Conservation (phyloP, 2,329 filamentous ascomycete species). For the Escovopsis weberi region DNA sequence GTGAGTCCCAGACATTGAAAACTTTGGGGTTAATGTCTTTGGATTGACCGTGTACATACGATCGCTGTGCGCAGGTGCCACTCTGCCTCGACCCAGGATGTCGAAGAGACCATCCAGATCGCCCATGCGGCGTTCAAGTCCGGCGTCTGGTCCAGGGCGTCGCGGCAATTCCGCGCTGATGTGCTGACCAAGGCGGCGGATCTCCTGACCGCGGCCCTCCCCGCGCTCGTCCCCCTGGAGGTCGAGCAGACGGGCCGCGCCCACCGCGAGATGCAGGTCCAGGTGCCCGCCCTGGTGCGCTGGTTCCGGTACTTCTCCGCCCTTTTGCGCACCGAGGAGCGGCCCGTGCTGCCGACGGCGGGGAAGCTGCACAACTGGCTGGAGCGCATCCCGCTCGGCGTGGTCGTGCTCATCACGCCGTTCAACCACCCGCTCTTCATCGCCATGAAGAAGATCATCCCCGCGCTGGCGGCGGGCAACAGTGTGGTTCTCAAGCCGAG, state of each 20-base stretch:
- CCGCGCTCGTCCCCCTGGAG: slow-evolving; percentile 46
- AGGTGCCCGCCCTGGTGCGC: slow-evolving; percentile 48
- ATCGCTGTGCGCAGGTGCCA: slow-evolving; percentile 10
- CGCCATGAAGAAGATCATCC: slow-evolving; percentile 45
- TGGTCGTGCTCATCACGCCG: slow-evolving; percentile 41
- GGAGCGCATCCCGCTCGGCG: slow-evolving; percentile 40
- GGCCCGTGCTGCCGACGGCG: slow-evolving; percentile 48
- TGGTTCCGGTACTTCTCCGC: slow-evolving; percentile 63
- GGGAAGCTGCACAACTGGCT: slow-evolving; percentile 45
- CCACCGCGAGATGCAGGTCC: slow-evolving; percentile 55
- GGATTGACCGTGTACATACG: not conserved
- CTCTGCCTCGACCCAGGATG: slow-evolving; percentile 15
- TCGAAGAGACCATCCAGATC: slow-evolving; percentile 13
- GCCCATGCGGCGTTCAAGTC: slow-evolving; percentile 54
- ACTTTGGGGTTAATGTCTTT: not conserved
- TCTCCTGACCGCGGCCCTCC: slow-evolving; percentile 37
- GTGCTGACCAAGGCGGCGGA: slow-evolving; percentile 45
- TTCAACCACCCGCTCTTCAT: slow-evolving; percentile 46
- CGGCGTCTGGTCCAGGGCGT: slow-evolving; percentile 47
- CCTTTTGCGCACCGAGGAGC: slow-evolving; percentile 51
- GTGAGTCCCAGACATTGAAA: not conserved
- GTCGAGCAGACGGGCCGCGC: slow-evolving; percentile 54
- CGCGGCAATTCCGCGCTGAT: slow-evolving; percentile 43
- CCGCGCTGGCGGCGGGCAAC: slow-evolving; percentile 45
- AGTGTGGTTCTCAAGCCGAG: slow-evolving; percentile 46